These are phyloP conservation scores for Moesziomyces sp. DNA, from an alignment of 1,284 basidiomycete genomes.

Conservation along the genomic window DNA sequence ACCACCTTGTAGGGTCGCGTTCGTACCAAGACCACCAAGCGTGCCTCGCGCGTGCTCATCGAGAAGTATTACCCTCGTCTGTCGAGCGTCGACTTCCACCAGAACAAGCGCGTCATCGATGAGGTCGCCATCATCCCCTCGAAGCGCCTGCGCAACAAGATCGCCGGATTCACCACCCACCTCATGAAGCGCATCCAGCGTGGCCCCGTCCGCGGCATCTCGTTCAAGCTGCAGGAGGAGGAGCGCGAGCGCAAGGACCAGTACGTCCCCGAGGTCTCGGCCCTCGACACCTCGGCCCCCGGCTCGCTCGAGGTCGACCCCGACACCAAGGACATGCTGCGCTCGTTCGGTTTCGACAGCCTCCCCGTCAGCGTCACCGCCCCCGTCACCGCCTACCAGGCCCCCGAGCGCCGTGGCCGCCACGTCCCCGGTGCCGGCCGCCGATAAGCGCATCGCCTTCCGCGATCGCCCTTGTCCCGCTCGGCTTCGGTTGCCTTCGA, in stretches of 20 bases:
- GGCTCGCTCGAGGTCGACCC: constrained; percentile 67
- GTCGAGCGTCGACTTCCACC: constrained; percentile 70
- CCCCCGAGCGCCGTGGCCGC: constrained; percentile 64
- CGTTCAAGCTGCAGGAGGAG: constrained; percentile 99
- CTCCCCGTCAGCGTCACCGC: constrained; percentile 66
- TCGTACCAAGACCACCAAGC: constrained; percentile 99
- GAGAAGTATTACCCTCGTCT: constrained; percentile 87
- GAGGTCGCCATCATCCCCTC: constrained; percentile 91
- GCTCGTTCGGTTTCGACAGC: constrained; percentile 65
- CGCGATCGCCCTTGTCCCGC: not conserved
- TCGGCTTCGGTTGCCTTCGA: constrained; percentile 8
- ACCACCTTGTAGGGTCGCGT: constrained; percentile 86
- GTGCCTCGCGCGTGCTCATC: constrained; percentile 97
- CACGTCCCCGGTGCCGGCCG: constrained; percentile 67
- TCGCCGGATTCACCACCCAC: constrained; percentile 99
- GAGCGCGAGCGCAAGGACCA: constrained; percentile 92
- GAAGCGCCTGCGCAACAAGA: constrained; percentile 99
- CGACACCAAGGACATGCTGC: constrained; percentile 68
- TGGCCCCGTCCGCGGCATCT: constrained; percentile 99
- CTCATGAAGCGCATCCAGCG: constrained; percentile 99
- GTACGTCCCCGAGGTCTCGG: constrained; percentile 68
- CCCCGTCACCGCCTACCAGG: constrained; percentile 63
- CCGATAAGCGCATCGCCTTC: constrained; percentile 49
- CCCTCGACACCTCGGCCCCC: constrained; percentile 64
- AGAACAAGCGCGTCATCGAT: constrained; percentile 99